Percentiles rank a stretch among this genome's conserved stretches.
These are phyloP conservation scores for Mimosa bimucronata DNA, from an alignment of 306 rosid species.

Conservation along the genomic window DNA sequence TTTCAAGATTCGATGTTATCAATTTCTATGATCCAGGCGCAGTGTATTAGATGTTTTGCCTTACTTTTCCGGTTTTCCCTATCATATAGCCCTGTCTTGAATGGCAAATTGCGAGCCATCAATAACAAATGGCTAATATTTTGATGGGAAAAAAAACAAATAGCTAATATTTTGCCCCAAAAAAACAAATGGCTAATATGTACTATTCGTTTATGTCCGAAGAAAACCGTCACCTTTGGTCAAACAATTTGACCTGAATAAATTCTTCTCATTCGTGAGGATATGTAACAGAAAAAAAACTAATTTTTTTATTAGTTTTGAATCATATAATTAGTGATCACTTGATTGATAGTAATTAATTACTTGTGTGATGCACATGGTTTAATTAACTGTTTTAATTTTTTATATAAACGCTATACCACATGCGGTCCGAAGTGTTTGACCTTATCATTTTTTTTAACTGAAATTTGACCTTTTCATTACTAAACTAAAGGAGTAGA, in stretches of 20 bases:
- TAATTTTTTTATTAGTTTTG: not conserved
- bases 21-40: not conserved
- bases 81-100: not conserved
- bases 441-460: too few relatives aligned
- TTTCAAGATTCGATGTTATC: not conserved
- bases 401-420: not conserved
- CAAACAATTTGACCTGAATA: not conserved
- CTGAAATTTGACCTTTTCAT: too few relatives aligned
- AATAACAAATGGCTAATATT: not conserved
- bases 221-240: not conserved
- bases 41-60: not conserved
- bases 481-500: too few relatives aligned
- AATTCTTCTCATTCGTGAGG: not conserved
- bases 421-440: too few relatives aligned
- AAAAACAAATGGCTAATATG: not conserved
- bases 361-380: not conserved
- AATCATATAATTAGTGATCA: not conserved
- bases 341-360: not conserved
- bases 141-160: too few relatives aligned
- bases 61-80: too few relatives aligned
- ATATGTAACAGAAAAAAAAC: not conserved
- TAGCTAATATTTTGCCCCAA: too few relatives aligned
- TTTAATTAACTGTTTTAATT: not conserved
- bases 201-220: not conserved
- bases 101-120: not conserved